phyloP scores from a whole-genome alignment of 768 basidiomycete species.

The Auricularia sp. region DNA sequence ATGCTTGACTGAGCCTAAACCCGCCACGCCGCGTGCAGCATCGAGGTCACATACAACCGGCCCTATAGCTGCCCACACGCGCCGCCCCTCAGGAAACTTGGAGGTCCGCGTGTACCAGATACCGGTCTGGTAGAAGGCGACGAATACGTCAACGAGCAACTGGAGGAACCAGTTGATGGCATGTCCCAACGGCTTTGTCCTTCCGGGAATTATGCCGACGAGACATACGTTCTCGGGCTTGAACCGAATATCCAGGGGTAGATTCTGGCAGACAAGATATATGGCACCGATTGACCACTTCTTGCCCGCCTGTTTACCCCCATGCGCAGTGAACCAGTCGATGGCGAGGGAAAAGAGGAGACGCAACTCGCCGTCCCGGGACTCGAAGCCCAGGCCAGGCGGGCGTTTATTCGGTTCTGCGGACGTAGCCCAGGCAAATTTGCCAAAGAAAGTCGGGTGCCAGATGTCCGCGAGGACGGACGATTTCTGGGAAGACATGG shows the following conservation, averaged over 20 bases:
- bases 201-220: conserved; percentile 5
- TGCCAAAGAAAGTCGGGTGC: background rate
- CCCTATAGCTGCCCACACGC: background rate
- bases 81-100: background rate
- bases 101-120: background rate
- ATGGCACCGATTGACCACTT: conserved; percentile 3
- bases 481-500: background rate
- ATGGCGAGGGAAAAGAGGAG: conserved; percentile 4
- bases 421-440: background rate
- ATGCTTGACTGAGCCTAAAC: background rate
- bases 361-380: background rate
- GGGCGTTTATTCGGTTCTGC: background rate
- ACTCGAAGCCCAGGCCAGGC: background rate
- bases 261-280: conserved; percentile 3
- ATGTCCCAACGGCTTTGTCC: background rate
- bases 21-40: conserved; percentile 1
- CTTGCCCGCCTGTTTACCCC: background rate
- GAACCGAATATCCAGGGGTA: background rate
- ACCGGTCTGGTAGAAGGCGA: background rate
- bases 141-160: background rate
- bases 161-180: background rate
- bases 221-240: conserved; percentile 6
- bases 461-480: conserved; percentile 1
- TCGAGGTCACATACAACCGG: conserved; percentile 5
- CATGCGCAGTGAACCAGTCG: conserved; percentile 5